A percentile compares a stretch with the other conserved stretches of the same genome.
phyloP scores from a whole-genome alignment of 805 yeast species.

The Maudiozyma turicensis region DNA sequence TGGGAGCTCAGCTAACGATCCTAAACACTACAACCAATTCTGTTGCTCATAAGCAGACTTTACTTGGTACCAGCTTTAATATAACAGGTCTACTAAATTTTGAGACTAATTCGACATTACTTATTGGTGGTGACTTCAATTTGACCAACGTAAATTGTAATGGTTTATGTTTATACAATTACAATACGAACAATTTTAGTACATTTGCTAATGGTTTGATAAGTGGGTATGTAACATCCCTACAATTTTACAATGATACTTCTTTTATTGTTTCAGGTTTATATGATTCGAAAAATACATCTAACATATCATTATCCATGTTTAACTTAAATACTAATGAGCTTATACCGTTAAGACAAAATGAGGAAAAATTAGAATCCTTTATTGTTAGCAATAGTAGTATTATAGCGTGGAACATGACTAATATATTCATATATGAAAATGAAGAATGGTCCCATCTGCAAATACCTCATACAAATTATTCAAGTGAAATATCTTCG shows the following conservation, averaged over 20 bases:
- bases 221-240: constrained; percentile 46
- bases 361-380: constrained; percentile 7
- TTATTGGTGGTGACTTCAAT: constrained; percentile 65
- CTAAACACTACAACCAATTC: constrained; percentile 39
- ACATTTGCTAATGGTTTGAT: constrained; percentile 26
- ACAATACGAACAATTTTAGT: constrained; percentile 45
- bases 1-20: constrained; percentile 9
- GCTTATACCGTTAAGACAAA: constrained; percentile 8
- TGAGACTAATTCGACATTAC: constrained; percentile 31
- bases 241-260: constrained; percentile 38
- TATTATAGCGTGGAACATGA: constrained; percentile 18
- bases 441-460: constrained; percentile 6
- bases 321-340: constrained; percentile 10
- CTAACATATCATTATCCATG: constrained; percentile 37
- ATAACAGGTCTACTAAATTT: constrained; percentile 37
- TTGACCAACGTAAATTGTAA: constrained; percentile 51
- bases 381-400: constrained; percentile 8
- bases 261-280: constrained; percentile 44
- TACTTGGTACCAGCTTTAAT: constrained; percentile 29
- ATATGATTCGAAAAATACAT: constrained; percentile 33
- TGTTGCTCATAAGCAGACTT: constrained; percentile 27
- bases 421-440: constrained; percentile 6
- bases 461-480: constrained; percentile 3
- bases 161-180: constrained; percentile 57
- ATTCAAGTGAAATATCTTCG: constrained; percentile 2